Evolutionary conservation across 1,284 basidiomycete genomes (phyloP).

Genomic region (Cryptococcus deneoformans): DNA sequence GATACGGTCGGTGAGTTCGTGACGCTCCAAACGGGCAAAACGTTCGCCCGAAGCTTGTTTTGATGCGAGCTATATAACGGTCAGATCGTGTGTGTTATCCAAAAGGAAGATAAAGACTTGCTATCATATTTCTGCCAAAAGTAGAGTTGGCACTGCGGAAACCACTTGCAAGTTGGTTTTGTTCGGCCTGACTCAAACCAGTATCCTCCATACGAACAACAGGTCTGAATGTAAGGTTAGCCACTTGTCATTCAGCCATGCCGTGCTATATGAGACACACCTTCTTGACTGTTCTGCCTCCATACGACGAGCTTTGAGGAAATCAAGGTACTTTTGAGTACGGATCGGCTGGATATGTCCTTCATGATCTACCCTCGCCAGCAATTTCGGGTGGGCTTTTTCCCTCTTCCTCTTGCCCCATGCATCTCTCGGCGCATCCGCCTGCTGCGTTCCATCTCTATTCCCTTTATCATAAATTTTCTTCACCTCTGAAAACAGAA

Average conservation of each 20-base stretch:
- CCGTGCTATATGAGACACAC: slow-evolving; percentile 10
- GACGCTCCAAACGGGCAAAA: slow-evolving; percentile 82
- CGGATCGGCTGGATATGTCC: slow-evolving; percentile 38
- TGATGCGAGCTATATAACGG: slow-evolving; percentile 6
- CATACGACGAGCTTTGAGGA: slow-evolving; percentile 47
- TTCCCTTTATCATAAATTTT: slow-evolving; percentile 9
- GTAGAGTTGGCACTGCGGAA: slow-evolving; percentile 32
- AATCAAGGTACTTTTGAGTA: slow-evolving; percentile 50
- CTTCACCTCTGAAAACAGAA: slow-evolving; percentile 38
- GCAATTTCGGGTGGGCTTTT: slow-evolving; percentile 32
- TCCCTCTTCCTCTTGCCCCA: slow-evolving; percentile 33
- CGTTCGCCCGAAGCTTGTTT: slow-evolving; percentile 58
- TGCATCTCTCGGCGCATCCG: slow-evolving; percentile 2
- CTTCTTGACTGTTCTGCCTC: slow-evolving; percentile 51
- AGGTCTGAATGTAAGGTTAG: slow-evolving; percentile 19
- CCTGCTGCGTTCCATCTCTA: not conserved
- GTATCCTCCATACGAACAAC: slow-evolving; percentile 50
- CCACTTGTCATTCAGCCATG: not conserved
- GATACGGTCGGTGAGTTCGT: slow-evolving; percentile 82
- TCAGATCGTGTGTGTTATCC: not conserved
- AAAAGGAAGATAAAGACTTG: slow-evolving; percentile 11
- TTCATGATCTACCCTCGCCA: slow-evolving; percentile 44
- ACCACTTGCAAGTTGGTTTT: slow-evolving; percentile 41
- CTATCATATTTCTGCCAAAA: slow-evolving; percentile 38
- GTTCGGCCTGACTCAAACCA: slow-evolving; percentile 33